Evolutionary conservation across 805 yeast species (phyloP), one percentile per base, ranked within the genome.

Genomic region (Starmerella apicola): DNA sequence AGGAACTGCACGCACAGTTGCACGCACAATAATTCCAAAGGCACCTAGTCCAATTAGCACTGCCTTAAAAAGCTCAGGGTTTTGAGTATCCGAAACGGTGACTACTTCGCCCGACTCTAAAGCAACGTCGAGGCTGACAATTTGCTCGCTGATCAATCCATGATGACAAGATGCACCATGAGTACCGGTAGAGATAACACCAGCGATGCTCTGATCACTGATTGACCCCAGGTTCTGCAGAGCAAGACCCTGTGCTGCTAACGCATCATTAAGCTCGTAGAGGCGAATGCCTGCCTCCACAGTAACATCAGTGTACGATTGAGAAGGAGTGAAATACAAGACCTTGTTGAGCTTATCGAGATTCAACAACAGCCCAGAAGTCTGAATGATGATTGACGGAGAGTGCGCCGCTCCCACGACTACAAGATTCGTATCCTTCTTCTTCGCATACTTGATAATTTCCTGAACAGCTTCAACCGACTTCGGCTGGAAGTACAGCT

Each of bases 121-220:
- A 42, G 86, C 74, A 23, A 88, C 58, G 8, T 81, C 76, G 42
- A 88, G 59, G 48, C 76, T 73, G 3, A 88, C 96, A 46, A 82
- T 70, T 59, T 85, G 95, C 52, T 84, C 88, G 7, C 91, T 74
- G 2, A 88, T 81, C 27, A 86, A 66, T 1, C 97, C 96, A 54
- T 91, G 97, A 57, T 71, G 82, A 31, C 88, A 93, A 8, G 94
- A 78, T 0, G 96, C 81, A 6, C 98, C 98, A 56, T 88, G 98
- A 0, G 97, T 85, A 22, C 97, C 97, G 0, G 97, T 88, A 2
- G 94, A 80, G 33, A 91, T 84, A 49, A 86, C 76, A n/a, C 98
- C 98, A 3, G 94, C 97, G 20, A 85, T 67, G 13, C 94, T 81
- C 58, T 88, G 97, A 46, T 84, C 95, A 30, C 91, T 76, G 39